Conservation (phyloP, 495 filamentous ascomycete genomes). For the Elaphomyces granulatus region DNA sequence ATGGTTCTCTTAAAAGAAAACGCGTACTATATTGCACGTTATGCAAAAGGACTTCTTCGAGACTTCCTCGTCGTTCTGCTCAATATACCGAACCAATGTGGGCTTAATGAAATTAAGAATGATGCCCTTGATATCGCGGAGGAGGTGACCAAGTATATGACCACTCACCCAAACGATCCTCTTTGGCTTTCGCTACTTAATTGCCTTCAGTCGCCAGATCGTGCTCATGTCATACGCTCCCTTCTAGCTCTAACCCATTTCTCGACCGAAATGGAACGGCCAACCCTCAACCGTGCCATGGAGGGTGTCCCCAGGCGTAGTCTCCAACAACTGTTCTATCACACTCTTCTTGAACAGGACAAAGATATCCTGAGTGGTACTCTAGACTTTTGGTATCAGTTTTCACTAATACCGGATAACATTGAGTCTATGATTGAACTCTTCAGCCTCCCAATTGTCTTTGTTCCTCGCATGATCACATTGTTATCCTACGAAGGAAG, state of each 20-base stretch:
- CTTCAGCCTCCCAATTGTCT: slow-evolving; percentile 45
- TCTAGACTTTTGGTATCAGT: slow-evolving; percentile 92
- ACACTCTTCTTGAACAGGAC: slow-evolving; percentile 69
- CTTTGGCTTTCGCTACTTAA: slow-evolving; percentile 61
- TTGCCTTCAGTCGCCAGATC: slow-evolving; percentile 59
- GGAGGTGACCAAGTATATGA: slow-evolving; percentile 68
- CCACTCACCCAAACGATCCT: slow-evolving; percentile 53
- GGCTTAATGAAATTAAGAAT: slow-evolving; percentile 74
- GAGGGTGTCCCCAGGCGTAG: slow-evolving; percentile 49
- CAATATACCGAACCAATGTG: slow-evolving; percentile 59
- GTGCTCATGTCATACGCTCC: slow-evolving; percentile 73
- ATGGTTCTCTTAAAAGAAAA: slow-evolving; percentile 88
- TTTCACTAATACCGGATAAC: slow-evolving; percentile 74
- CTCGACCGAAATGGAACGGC: slow-evolving; percentile 65
- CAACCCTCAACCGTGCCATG: slow-evolving; percentile 48
- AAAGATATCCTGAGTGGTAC: slow-evolving; percentile 77
- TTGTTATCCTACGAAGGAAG: slow-evolving; percentile 54
- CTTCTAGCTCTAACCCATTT: slow-evolving; percentile 77
- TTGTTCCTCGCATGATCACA: slow-evolving; percentile 63
- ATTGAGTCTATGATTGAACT: slow-evolving; percentile 51
- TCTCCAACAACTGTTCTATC: slow-evolving; percentile 58
- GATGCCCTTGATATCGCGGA: slow-evolving; percentile 89
- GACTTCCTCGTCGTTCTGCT: slow-evolving; percentile 72
- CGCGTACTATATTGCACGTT: slow-evolving; percentile 60
- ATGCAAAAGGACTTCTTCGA: slow-evolving; percentile 48